phyloP scores from a whole-genome alignment of 2,329 filamentous ascomycete species.

The Zelopaecilomyces penicillatus region DNA sequence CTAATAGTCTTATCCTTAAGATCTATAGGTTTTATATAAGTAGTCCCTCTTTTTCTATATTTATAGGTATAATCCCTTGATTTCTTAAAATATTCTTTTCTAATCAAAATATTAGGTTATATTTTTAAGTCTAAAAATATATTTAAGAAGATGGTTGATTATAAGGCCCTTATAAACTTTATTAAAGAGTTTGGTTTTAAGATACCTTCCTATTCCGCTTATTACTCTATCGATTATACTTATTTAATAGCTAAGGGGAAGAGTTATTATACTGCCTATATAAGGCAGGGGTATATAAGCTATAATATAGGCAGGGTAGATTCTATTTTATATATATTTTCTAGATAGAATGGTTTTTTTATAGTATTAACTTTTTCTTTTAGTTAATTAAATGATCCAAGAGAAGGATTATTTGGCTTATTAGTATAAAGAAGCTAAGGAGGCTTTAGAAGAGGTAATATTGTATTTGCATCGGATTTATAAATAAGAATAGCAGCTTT shows the following conservation, averaged over 20 bases:
- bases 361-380: too few relatives aligned
- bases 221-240: background rate
- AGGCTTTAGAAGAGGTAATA: too few relatives aligned
- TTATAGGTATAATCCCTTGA: background rate
- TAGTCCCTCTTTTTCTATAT: background rate
- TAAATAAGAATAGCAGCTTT: too few relatives aligned
- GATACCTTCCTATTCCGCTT: background rate
- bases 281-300: background rate
- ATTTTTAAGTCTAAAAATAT: background rate
- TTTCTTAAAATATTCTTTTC: background rate
- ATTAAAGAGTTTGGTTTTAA: constrained; percentile 1
- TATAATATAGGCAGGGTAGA: too few relatives aligned
- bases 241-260: background rate
- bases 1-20: constrained; percentile 1
- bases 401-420: too few relatives aligned
- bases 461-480: too few relatives aligned
- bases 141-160: constrained; percentile 3
- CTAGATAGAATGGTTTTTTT: too few relatives aligned
- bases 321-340: too few relatives aligned
- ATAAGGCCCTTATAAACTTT: background rate
- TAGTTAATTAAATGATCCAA: too few relatives aligned
- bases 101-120: background rate
- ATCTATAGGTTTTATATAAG: too few relatives aligned
- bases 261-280: background rate
- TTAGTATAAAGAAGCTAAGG: too few relatives aligned